Percentiles rank a stretch among this genome's conserved stretches.
phyloP scores from a whole-genome alignment of 306 rosid species.

The Malus sieversii region DNA sequence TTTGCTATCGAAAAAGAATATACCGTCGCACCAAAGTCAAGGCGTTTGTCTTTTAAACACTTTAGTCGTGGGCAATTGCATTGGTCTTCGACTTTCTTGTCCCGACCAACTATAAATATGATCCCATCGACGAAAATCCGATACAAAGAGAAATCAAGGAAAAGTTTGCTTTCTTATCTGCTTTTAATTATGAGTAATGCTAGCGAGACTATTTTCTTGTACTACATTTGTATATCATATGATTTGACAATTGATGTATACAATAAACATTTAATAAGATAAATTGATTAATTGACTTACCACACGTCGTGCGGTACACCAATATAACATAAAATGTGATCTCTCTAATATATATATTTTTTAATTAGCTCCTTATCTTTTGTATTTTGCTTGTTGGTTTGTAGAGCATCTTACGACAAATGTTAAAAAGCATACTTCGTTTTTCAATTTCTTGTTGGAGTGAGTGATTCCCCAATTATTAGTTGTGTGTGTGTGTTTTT shows the following conservation, averaged over 20 bases:
- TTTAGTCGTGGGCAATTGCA: conserved; percentile 8
- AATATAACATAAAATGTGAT: neutral
- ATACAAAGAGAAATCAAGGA: conserved; percentile 4
- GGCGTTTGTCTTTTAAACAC: conserved; percentile 7
- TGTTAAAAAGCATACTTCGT: neutral
- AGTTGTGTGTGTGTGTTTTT: neutral
- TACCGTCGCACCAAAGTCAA: conserved; percentile 41
- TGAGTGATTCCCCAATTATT: conserved; percentile 40
- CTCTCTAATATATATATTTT: no score
- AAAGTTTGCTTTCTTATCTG: neutral
- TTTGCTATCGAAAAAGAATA: conserved; percentile 7
- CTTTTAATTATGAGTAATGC: no score
- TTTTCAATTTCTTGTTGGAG: conserved; percentile 35
- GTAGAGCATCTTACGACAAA: conserved; percentile 13
- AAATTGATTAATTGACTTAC: no score
- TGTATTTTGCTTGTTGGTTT: neutral
- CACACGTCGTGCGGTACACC: neutral
- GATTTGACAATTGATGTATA: no score
- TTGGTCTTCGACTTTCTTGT: neutral
- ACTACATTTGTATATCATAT: no score
- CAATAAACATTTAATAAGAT: no score
- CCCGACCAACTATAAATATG: neutral
- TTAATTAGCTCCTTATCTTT: neutral
- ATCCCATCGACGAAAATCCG: conserved; percentile 1
- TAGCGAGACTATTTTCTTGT: neutral